Percentiles rank a stretch among this genome's conserved stretches.
phyloP scores from a whole-genome alignment of 176 grass and related monocot genomes.

The Triticum monococcum region DNA sequence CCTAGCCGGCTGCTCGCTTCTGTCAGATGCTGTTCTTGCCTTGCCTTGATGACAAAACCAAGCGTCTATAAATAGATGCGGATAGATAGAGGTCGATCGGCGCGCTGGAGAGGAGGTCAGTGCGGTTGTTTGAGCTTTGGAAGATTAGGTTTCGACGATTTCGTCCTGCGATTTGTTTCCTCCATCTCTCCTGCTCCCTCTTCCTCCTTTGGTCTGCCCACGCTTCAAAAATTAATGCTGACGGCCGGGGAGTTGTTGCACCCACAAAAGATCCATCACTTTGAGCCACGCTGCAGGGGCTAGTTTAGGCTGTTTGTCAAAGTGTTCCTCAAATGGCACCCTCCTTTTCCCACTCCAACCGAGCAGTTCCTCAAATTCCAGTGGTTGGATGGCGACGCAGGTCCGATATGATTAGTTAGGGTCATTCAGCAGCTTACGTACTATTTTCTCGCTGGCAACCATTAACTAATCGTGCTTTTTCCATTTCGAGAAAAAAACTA shows the following conservation, averaged over 20 bases:
- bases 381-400: constrained; percentile 16
- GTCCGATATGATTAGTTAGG: constrained; percentile 30
- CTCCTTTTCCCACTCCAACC: constrained; percentile 20
- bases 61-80: constrained; percentile 6
- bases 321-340: no score
- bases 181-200: no score
- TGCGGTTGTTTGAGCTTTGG: constrained; percentile 66
- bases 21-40: no score
- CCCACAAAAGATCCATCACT: no score
- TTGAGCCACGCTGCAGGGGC: no score
- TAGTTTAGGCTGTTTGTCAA: no score
- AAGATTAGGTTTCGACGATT: constrained; percentile 69
- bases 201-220: no score
- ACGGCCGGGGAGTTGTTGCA: no score
- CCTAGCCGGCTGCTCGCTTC: no score
- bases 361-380: constrained; percentile 33
- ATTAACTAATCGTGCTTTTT: constrained; percentile 1
- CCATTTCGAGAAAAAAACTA: background rate
- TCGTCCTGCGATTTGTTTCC: background rate
- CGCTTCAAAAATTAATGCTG: no score
- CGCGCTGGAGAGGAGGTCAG: background rate
- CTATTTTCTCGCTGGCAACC: background rate
- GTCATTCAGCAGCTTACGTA: constrained; percentile 17
- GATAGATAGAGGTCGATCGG: background rate
- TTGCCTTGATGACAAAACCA: constrained; percentile 24